These are phyloP conservation scores for Dictyostelium brefeldianum DNA, from an alignment of 78 protist genomes.

Conservation along the genomic window DNA sequence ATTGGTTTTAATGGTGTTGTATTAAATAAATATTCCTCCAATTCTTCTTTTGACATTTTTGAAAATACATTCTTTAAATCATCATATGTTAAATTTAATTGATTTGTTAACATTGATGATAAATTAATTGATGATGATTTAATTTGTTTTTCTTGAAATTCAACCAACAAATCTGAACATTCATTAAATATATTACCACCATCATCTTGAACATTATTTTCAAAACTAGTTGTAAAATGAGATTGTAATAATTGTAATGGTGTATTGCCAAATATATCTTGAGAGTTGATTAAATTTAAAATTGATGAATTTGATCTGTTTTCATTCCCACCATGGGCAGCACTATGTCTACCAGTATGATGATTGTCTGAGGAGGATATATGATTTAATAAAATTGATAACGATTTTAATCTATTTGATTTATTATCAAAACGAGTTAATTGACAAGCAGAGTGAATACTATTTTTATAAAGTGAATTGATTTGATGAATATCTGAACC, in stretches of 20 bases:
- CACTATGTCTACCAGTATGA: background rate
- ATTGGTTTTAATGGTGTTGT: conserved; percentile 10
- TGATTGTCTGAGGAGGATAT: no score
- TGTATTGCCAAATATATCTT: conserved; percentile 20
- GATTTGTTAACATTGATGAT: background rate
- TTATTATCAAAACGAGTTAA: background rate
- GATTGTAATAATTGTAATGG: conserved; percentile 5
- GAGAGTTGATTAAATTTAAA: background rate
- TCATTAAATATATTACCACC: background rate
- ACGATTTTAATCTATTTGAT: background rate
- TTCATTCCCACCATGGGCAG: background rate
- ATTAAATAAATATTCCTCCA: background rate
- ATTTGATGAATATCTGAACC: background rate
- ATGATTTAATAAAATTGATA: background rate
- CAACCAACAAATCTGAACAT: background rate
- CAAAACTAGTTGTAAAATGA: background rate
- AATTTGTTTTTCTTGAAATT: background rate
- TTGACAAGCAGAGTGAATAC: background rate
- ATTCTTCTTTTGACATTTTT: background rate
- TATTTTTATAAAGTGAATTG: background rate
- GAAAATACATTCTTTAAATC: background rate
- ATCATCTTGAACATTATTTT: background rate
- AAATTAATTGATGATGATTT: background rate
- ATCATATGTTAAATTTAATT: background rate
- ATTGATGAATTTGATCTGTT: background rate